A percentile compares a stretch with the other conserved stretches of the same genome.
Evolutionary conservation across 2,329 filamentous ascomycete genomes (phyloP).

Genomic region (Plectosphaerella plurivora): DNA sequence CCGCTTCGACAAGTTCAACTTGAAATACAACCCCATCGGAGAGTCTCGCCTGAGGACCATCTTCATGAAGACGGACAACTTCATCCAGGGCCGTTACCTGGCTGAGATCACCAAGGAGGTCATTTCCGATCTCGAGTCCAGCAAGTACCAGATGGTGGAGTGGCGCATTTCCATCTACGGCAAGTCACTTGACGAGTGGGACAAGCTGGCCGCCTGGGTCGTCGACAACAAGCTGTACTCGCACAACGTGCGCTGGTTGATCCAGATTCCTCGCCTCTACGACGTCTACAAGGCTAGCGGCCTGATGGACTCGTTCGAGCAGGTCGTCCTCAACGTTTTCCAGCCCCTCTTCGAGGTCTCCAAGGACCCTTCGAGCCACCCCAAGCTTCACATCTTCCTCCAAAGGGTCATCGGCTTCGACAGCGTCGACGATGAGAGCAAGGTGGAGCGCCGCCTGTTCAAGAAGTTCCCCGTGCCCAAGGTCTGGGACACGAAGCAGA

Average conservation of each 20-base stretch:
- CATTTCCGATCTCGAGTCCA: constrained; percentile 92
- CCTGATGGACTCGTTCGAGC: constrained; percentile 84
- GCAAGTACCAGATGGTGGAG: constrained; percentile 99
- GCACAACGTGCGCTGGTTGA: constrained; percentile 94
- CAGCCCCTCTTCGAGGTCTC: constrained; percentile 93
- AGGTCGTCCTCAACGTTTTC: constrained; percentile 88
- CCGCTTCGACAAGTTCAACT: constrained; percentile 98
- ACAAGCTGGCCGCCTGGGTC: constrained; percentile 95
- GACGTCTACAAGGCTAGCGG: constrained; percentile 91
- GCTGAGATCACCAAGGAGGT: constrained; percentile 98
- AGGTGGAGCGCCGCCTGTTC: constrained; percentile 88
- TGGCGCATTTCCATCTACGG: constrained; percentile 99
- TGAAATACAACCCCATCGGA: constrained; percentile 97
- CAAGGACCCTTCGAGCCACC: constrained; percentile 77
- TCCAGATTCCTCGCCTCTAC: constrained; percentile 90
- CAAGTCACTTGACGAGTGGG: constrained; percentile 89
- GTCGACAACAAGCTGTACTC: constrained; percentile 98
- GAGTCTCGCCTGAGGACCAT: constrained; percentile 96
- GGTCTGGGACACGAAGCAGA: constrained; percentile 87
- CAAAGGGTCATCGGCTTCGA: constrained; percentile 96
- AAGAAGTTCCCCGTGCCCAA: constrained; percentile 90
- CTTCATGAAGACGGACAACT: constrained; percentile 97
- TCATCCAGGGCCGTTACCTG: constrained; percentile 90
- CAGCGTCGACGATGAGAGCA: constrained; percentile 97
- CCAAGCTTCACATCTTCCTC: constrained; percentile 90